Conservation (phyloP, 208 protist species). For the Angomonas desouzai region DNA sequence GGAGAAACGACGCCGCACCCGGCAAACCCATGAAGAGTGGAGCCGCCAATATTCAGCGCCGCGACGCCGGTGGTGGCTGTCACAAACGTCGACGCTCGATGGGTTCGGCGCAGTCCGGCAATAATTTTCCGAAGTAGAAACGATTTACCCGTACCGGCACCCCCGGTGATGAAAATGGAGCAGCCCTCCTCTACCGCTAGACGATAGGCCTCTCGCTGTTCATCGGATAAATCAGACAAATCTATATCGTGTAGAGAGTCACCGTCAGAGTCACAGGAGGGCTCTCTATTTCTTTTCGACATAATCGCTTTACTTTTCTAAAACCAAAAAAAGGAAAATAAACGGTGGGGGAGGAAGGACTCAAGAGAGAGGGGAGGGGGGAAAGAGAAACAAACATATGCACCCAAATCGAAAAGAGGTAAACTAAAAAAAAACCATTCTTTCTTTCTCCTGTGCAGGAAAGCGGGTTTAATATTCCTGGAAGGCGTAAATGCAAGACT, state of each 20-base stretch:
- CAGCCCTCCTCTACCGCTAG: conserved; percentile 36
- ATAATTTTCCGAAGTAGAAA: conserved; percentile 79
- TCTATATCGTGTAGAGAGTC: conserved; percentile 1
- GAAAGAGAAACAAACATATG: conserved; percentile 8
- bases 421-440: conserved; percentile 18
- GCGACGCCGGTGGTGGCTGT: conserved; percentile 87
- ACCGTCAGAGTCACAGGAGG: background rate
- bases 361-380: background rate
- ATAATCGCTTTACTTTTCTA: no score
- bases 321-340: no score
- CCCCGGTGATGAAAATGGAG: conserved; percentile 82
- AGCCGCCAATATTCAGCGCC: conserved; percentile 80
- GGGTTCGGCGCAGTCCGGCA: background rate
- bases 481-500: conserved; percentile 80
- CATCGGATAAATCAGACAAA: conserved; percentile 32
- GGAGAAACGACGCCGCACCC: conserved; percentile 62
- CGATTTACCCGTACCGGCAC: conserved; percentile 88
- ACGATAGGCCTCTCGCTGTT: conserved; percentile 30
- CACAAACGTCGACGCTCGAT: conserved; percentile 41
- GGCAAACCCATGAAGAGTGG: conserved; percentile 84
- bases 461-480: conserved; percentile 27
- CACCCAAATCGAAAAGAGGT: background rate
- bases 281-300: background rate
- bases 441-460: background rate
- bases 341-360: no score